Conservation (phyloP, 345 rosid species). For the Eutrema heterophyllum region DNA sequence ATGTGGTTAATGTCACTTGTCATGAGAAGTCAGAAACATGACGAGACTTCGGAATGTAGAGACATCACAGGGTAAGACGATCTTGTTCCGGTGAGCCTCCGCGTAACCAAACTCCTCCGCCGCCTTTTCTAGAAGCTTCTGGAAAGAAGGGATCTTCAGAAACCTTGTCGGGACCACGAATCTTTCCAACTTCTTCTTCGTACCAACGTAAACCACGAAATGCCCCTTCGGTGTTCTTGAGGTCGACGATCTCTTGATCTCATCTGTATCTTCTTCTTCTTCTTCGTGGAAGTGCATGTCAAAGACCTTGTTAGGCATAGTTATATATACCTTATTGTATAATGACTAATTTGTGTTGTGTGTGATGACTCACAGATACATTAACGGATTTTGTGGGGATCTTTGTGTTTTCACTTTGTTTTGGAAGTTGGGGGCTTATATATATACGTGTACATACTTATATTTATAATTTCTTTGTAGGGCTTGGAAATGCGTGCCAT, state of each 20-base stretch:
- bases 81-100: constrained; percentile 29
- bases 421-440: constrained; percentile 20
- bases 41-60: constrained; percentile 23
- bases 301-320: constrained; percentile 23
- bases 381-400: constrained; percentile 28
- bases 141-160: constrained; percentile 25
- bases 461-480: neutral
- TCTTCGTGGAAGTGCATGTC: constrained; percentile 18
- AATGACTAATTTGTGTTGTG: neutral
- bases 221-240: constrained; percentile 28
- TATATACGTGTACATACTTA: neutral
- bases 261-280: neutral
- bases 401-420: constrained; percentile 19
- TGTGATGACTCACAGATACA: constrained; percentile 14
- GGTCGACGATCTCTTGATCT: neutral
- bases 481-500: constrained; percentile 30
- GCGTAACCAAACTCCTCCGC: constrained; percentile 29
- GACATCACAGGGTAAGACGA: constrained; percentile 35
- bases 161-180: constrained; percentile 29
- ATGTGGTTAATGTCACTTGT: constrained; percentile 8
- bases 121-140: constrained; percentile 29
- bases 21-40: constrained; percentile 13
- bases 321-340: constrained; percentile 3
- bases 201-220: constrained; percentile 32
- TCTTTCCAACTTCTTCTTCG: constrained; percentile 16